These are phyloP conservation scores for Starmerella khaoyaiensis DNA, from an alignment of 805 yeast species.

Conservation along the genomic window DNA sequence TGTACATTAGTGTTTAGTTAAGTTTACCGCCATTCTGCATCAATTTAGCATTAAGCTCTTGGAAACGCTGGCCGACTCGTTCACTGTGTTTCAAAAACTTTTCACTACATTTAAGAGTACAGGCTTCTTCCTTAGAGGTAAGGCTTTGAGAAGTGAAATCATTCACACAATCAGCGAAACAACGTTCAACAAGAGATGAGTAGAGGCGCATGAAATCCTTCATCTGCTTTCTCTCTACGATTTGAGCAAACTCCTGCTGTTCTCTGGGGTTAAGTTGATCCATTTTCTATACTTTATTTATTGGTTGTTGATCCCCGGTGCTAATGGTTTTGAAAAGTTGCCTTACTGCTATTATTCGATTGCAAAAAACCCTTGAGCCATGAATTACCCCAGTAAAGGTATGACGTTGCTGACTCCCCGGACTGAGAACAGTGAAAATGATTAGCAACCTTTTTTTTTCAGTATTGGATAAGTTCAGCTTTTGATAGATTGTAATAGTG, in stretches of 20 bases:
- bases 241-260: slow-evolving; percentile 90
- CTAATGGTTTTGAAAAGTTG: too few relatives aligned
- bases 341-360: too few relatives aligned
- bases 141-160: slow-evolving; percentile 90
- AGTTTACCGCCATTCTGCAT: slow-evolving; percentile 22
- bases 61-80: slow-evolving; percentile 97
- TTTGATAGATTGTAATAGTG: too few relatives aligned
- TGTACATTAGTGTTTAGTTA: slow-evolving; percentile 1
- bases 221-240: slow-evolving; percentile 96
- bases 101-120: slow-evolving; percentile 87
- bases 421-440: too few relatives aligned
- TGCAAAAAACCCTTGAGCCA: too few relatives aligned
- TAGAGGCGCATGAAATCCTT: slow-evolving; percentile 95
- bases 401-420: too few relatives aligned
- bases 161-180: slow-evolving; percentile 95
- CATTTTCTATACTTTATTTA: too few relatives aligned
- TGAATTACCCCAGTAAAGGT: too few relatives aligned
- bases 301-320: too few relatives aligned
- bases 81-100: slow-evolving; percentile 96
- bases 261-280: slow-evolving; percentile 90
- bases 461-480: too few relatives aligned
- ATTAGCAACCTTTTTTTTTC: too few relatives aligned
- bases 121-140: slow-evolving; percentile 69
- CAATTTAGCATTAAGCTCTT: slow-evolving; percentile 61
- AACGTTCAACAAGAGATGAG: slow-evolving; percentile 89